A percentile compares a stretch with the other conserved stretches of the same genome.
Evolutionary conservation across 108 stramenopile species (phyloP).

Genomic region (Pseudonitzschia multiseries): DNA sequence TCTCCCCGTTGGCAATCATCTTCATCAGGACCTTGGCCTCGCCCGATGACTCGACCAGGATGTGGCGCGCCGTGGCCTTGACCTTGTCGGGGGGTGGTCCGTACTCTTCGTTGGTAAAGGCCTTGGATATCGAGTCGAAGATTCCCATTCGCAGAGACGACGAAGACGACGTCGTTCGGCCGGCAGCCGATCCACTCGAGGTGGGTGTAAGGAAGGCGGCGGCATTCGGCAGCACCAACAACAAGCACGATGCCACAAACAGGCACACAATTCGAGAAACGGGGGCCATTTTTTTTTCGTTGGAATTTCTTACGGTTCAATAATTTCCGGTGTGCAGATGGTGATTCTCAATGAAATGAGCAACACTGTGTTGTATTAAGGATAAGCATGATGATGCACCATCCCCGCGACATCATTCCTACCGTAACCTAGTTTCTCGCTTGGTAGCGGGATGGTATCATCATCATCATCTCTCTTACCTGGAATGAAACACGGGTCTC

Average conservation of each 20-base stretch:
- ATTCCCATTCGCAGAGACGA: constrained; percentile 50
- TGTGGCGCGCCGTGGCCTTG: constrained; percentile 80
- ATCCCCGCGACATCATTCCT: too few species aligned
- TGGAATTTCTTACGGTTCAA: too few species aligned
- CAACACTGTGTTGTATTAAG: background rate
- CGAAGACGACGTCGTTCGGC: background rate
- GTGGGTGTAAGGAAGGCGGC: background rate
- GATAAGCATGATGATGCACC: background rate
- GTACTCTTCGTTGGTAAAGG: constrained; percentile 63
- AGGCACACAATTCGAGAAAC: background rate
- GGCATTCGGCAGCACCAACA: background rate
- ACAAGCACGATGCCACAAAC: background rate
- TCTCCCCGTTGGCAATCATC: constrained; percentile 46
- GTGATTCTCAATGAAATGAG: too few species aligned
- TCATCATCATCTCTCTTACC: too few species aligned
- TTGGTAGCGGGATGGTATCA: too few species aligned
- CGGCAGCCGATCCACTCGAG: background rate
- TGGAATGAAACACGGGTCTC: too few species aligned
- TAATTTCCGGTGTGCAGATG: too few species aligned
- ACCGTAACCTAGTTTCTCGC: too few species aligned
- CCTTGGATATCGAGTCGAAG: constrained; percentile 55
- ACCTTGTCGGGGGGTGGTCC: constrained; percentile 68
- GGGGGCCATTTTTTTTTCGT: background rate
- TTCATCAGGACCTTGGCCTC: constrained; percentile 54
- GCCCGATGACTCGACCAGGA: constrained; percentile 57